Base-by-base conservation (phyloP, 805 yeast species). In the Blastobotrys chiropterorum region DNA sequence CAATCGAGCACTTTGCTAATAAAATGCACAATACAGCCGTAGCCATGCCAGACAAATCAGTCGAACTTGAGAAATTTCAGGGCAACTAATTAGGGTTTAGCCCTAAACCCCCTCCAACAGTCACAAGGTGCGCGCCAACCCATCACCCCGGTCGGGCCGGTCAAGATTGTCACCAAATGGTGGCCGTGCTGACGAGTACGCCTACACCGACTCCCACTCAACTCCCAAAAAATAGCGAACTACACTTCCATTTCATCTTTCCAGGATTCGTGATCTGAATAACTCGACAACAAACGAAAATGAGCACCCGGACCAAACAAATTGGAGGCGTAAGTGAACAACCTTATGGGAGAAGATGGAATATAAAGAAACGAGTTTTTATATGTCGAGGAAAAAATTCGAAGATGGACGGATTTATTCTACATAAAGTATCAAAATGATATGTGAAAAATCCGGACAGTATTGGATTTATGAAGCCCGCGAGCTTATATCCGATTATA, bases 281-380 rank as follows among this genome's bases (percentile, higher is more conserved):
- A 39, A 39, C 16, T 38, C 44, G 38, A 47, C 43, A 39, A 51
- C 50, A 48, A 48, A 43, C 43, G 22, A 57, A 19, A 59, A 62
- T 55, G 67, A 61, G 77, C 62, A 54, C 65, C 54, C 56, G 55
- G 50, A 60, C 68, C 44, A 64, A 64, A 64, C 56, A 62, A 56
- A 58, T 65, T 53, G 66, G 68, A 44, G 68, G 68, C 49, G 67
- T 63, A 63, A 59, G 64, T 60, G 31, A 20, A 31, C 38, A 19
- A 13, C 39, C n/a, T n/a, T 8, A 6, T 48, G 41, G 3, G 16
- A 15, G 11, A 19, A 43, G n/a, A n/a, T n/a, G n/a, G n/a, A n/a
- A n/a, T 8, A 26, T 5, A 15, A 8, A 14, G 13, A 48, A n/a
- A n/a, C n/a, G n/a, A n/a, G n/a, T n/a, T n/a, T n/a, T n/a, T n/a